phyloP scores from a whole-genome alignment of 2,329 filamentous ascomycete species.

The Zymoseptoria passerinii region DNA sequence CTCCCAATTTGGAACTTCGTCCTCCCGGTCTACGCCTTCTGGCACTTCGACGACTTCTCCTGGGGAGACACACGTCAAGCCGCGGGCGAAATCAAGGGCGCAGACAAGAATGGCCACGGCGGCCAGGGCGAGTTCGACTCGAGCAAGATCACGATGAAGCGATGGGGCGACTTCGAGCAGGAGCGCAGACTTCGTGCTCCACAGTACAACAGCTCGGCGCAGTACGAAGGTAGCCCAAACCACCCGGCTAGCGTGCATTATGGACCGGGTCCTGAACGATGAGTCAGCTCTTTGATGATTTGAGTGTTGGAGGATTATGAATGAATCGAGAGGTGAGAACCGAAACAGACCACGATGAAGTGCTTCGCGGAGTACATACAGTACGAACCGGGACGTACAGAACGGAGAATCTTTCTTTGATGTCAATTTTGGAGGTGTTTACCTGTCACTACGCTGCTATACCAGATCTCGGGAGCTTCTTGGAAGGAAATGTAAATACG shows the following conservation, averaged over 20 bases:
- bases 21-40: constrained; percentile 87
- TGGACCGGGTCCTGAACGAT: not conserved
- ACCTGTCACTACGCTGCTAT: not conserved
- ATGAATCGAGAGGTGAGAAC: not conserved
- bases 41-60: constrained; percentile 99
- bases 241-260: not conserved
- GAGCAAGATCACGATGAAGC: constrained; percentile 98
- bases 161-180: constrained; percentile 93
- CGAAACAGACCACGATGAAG: not conserved
- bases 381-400: not conserved
- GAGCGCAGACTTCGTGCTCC: constrained; percentile 30
- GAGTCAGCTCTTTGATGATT: not conserved
- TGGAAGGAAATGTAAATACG: not conserved
- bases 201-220: constrained; percentile 1
- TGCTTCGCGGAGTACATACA: not conserved
- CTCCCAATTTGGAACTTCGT: constrained; percentile 98
- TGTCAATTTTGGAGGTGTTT: not conserved
- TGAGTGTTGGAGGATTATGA: not conserved
- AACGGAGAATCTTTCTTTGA: not conserved
- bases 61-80: constrained; percentile 99
- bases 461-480: not conserved
- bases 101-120: constrained; percentile 48
- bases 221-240: not conserved
- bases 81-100: constrained; percentile 80
- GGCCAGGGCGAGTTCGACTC: constrained; percentile 97